Base-by-base conservation (phyloP, 2,329 filamentous ascomycete genomes). In the Monosporascus cannonballus region DNA sequence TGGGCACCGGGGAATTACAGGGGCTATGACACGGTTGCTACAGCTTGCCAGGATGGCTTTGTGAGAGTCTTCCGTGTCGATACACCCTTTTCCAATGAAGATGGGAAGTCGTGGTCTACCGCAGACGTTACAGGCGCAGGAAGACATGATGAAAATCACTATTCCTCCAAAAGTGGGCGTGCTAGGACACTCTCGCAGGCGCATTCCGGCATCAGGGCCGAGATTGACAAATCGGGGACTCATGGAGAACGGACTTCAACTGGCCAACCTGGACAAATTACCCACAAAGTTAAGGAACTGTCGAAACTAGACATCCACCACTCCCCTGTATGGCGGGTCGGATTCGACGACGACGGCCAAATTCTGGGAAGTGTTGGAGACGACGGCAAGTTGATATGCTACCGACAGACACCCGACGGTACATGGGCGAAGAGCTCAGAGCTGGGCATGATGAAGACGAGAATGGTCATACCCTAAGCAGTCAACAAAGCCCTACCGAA, bases 1-100 rank as follows among this genome's bases (percentile, higher is more conserved):
- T 99, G 94, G 94, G 90, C 93, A 1, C 88, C 91, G 47, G 93
- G 91, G 14, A 95, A 91, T 59, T 90, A 95, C 62, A 78, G 92
- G 39, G 93, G 93, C 1, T 93, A 90, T 67, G 94, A 99, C 68
- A 80, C 93, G 53, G 81, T 97, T 61, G 94, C 93, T 3, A 95
- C 92, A 6, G 93, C 91, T 2, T 94, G 90, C 67, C 95, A 95
- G 69, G 94, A 99, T 67, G 93, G 94, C 3, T 86, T 84, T 61
- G 84, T 96, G 41, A 81, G 93, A 41, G 87, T 99, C n/a, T 96
- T 95, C 65, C 85, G 93, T 61, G 69, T 96, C 18, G 83, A 85
- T 37, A 87, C 87, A 0, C 78, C 80, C 1, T 71, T 71, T 55
- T 67, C 61, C 57, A 71, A 64, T 56, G 73, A 69, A 55, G 79